Evolutionary conservation across 345 rosid species (phyloP).

Genomic region (Excoecaria agallocha): DNA sequence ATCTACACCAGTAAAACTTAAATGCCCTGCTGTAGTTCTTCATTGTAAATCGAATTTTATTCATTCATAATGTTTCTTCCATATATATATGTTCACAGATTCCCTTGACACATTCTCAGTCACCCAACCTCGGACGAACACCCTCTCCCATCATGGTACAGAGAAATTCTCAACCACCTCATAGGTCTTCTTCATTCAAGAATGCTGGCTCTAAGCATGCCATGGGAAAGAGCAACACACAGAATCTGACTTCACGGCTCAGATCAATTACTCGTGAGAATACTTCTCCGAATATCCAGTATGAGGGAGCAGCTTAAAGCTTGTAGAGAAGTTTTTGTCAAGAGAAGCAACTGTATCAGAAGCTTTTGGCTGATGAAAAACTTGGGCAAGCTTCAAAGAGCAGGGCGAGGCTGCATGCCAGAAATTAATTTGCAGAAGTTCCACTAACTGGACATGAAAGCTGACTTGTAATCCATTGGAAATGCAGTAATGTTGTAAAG

Average conservation of each 20-base stretch:
- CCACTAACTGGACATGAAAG: neutral
- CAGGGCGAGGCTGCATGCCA: neutral
- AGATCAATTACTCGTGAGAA: slow-evolving; percentile 29
- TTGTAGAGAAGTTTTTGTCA: neutral
- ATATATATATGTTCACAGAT: slow-evolving; percentile 20
- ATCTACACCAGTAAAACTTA: neutral
- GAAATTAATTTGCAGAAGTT: neutral
- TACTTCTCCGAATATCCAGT: slow-evolving; percentile 43
- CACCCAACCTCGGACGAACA: slow-evolving; percentile 27
- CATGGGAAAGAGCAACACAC: slow-evolving; percentile 23
- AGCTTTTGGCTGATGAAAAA: neutral
- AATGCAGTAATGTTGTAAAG: slow-evolving; percentile 1
- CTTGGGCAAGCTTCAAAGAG: neutral
- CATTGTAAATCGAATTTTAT: neutral
- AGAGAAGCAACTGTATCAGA: neutral
- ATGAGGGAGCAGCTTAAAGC: neutral
- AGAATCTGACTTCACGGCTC: slow-evolving; percentile 23
- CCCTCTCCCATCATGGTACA: slow-evolving; percentile 17
- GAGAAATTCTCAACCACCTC: slow-evolving; percentile 22
- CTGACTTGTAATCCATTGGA: slow-evolving; percentile 8
- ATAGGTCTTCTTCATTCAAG: slow-evolving; percentile 29
- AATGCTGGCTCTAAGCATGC: slow-evolving; percentile 22
- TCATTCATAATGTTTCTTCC: neutral
- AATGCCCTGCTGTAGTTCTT: too few relatives aligned
- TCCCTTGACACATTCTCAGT: slow-evolving; percentile 27